phyloP scores from a whole-genome alignment of 2,329 filamentous ascomycete genomes.

The Neodidymelliopsis sp. region DNA sequence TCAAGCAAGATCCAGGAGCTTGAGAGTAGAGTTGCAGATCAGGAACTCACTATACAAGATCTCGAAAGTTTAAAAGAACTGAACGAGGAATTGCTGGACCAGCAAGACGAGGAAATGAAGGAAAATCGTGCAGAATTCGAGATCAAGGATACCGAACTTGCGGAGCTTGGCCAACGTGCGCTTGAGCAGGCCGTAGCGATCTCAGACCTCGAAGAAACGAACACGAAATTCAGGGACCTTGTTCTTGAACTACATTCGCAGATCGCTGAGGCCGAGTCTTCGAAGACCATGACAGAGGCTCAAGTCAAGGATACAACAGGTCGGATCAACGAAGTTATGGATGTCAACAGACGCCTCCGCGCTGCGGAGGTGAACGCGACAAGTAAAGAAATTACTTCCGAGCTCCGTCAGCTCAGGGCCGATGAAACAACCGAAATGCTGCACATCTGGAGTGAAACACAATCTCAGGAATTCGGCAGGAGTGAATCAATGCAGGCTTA shows the following conservation, averaged over 20 bases:
- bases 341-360: slow-evolving; percentile 93
- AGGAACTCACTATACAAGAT: slow-evolving; percentile 83
- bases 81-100: slow-evolving; percentile 92
- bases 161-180: slow-evolving; percentile 78
- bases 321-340: slow-evolving; percentile 92
- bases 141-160: slow-evolving; percentile 81
- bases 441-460: slow-evolving; percentile 62
- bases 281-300: slow-evolving; percentile 88
- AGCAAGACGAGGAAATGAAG: slow-evolving; percentile 91
- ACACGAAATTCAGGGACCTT: slow-evolving; percentile 87
- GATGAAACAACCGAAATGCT: slow-evolving; percentile 90
- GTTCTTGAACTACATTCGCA: slow-evolving; percentile 86
- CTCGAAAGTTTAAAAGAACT: slow-evolving; percentile 90
- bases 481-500: slow-evolving; percentile 87
- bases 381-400: slow-evolving; percentile 91
- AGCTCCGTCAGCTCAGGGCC: slow-evolving; percentile 84
- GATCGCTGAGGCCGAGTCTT: slow-evolving; percentile 89
- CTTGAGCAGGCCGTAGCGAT: slow-evolving; percentile 79
- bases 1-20: slow-evolving; percentile 86
- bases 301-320: slow-evolving; percentile 90
- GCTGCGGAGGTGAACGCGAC: slow-evolving; percentile 89
- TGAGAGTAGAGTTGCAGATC: slow-evolving; percentile 81
- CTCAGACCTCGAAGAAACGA: slow-evolving; percentile 88
- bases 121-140: slow-evolving; percentile 95
- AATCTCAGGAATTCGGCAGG: slow-evolving; percentile 71